Conservation (phyloP, 805 yeast species). For the Candida cerambycidarum region DNA sequence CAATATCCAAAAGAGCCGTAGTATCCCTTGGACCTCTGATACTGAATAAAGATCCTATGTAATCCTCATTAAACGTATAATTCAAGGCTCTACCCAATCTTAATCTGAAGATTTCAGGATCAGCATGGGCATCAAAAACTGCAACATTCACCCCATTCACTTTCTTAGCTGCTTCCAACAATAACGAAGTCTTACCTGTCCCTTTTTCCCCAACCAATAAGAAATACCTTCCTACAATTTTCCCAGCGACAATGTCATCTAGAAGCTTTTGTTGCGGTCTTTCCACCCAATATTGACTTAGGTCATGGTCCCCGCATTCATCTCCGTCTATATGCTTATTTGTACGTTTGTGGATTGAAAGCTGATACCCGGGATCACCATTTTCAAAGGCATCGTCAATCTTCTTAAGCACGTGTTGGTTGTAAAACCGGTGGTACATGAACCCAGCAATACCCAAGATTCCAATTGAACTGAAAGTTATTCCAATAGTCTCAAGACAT, state of each 20-base stretch:
- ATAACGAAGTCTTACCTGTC: slow-evolving; percentile 78
- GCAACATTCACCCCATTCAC: slow-evolving; percentile 65
- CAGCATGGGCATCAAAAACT: slow-evolving; percentile 79
- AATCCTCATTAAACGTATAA: slow-evolving; percentile 75
- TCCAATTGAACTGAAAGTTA: slow-evolving; percentile 66
- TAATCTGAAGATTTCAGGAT: slow-evolving; percentile 77
- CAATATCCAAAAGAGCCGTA: slow-evolving; percentile 77
- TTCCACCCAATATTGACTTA: slow-evolving; percentile 55
- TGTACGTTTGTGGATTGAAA: slow-evolving; percentile 52
- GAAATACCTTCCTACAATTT: slow-evolving; percentile 66
- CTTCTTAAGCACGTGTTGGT: slow-evolving; percentile 57
- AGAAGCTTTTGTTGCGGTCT: slow-evolving; percentile 65
- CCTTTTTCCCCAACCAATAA: slow-evolving; percentile 82
- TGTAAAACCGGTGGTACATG: slow-evolving; percentile 65
- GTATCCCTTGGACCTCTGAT: slow-evolving; percentile 85
- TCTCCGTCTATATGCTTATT: slow-evolving; percentile 26
- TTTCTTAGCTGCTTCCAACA: slow-evolving; percentile 67
- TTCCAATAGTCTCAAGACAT: slow-evolving; percentile 65
- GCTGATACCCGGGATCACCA: slow-evolving; percentile 64
- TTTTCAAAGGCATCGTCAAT: slow-evolving; percentile 65
- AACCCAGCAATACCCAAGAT: slow-evolving; percentile 72
- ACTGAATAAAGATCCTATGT: slow-evolving; percentile 77
- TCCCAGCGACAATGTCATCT: slow-evolving; percentile 66
- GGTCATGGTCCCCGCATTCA: slow-evolving; percentile 22
- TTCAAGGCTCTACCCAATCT: slow-evolving; percentile 74